These are phyloP conservation scores for Fomes fomentarius DNA, from an alignment of 1,284 basidiomycete genomes.

Conservation along the genomic window DNA sequence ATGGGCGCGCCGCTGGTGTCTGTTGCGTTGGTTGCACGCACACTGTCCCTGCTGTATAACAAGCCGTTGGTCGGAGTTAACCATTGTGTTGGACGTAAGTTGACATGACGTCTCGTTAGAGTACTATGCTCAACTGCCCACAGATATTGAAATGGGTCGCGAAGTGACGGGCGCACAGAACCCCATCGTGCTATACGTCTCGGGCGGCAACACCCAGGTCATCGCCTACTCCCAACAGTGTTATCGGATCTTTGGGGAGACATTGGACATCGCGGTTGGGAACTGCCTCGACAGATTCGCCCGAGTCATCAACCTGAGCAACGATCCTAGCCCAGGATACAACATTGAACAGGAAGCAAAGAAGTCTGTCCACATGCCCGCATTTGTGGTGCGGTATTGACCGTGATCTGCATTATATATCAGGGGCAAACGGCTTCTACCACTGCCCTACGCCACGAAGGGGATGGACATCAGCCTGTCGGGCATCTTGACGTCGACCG, in stretches of 20 bases:
- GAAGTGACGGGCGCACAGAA: conserved; percentile 94
- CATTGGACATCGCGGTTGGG: conserved; percentile 97
- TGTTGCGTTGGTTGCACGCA: conserved; percentile 94
- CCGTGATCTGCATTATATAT: conserved; percentile 8
- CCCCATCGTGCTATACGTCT: conserved; percentile 98
- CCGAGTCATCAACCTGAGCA: conserved; percentile 92
- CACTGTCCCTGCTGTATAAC: conserved; percentile 83
- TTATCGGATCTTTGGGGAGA: conserved; percentile 99
- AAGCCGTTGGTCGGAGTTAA: conserved; percentile 98
- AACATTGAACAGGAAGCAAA: conserved; percentile 98
- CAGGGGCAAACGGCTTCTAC: conserved; percentile 76
- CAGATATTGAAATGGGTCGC: conserved; percentile 99
- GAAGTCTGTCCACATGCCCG: conserved; percentile 50
- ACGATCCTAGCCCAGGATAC: conserved; percentile 97
- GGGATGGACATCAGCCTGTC: conserved; percentile 98
- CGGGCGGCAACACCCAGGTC: conserved; percentile 98
- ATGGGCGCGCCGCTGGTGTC: conserved; percentile 98
- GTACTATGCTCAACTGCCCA: background rate
- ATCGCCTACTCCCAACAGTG: conserved; percentile 98
- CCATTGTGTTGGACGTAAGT: conserved; percentile 96
- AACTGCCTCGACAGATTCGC: conserved; percentile 99
- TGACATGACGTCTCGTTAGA: background rate
- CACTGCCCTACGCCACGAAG: conserved; percentile 95
- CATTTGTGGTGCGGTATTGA: background rate
- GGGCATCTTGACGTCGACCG: conserved; percentile 88